Evolutionary conservation across 2,329 filamentous ascomycete genomes (phyloP).

Genomic region (Aureobasidium sp.): DNA sequence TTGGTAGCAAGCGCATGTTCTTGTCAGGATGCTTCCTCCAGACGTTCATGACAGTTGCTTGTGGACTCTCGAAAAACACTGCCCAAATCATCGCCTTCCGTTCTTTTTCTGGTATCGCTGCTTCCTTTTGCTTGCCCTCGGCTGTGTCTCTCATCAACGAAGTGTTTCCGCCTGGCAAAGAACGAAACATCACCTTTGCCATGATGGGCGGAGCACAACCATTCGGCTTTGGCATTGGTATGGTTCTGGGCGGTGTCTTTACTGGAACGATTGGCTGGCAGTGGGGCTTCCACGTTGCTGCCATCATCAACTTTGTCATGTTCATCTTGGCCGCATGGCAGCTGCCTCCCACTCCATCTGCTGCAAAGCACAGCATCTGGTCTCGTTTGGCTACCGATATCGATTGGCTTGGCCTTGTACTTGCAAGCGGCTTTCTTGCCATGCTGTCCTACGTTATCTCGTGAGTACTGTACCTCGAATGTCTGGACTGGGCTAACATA

Average conservation of each 20-base stretch:
- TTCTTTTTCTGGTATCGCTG: conserved; percentile 18
- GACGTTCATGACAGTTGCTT: conserved; percentile 37
- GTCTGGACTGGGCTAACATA: neutral
- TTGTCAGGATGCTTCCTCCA: conserved; percentile 40
- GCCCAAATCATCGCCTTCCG: conserved; percentile 20
- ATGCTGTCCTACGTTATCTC: conserved; percentile 45
- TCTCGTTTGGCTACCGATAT: conserved; percentile 38
- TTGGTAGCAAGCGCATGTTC: conserved; percentile 43
- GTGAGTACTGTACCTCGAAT: conserved; percentile 34
- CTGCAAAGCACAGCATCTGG: conserved; percentile 20
- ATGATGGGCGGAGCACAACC: conserved; percentile 46
- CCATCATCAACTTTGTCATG: conserved; percentile 37
- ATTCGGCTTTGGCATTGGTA: conserved; percentile 46
- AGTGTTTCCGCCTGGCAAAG: conserved; percentile 39
- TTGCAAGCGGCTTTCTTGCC: conserved; percentile 43
- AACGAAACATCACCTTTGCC: conserved; percentile 47
- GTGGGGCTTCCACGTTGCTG: conserved; percentile 44
- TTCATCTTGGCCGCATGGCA: conserved; percentile 26
- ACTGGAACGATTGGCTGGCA: conserved; percentile 46
- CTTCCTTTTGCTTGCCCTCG: conserved; percentile 34
- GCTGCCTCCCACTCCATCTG: neutral
- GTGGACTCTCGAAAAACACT: conserved; percentile 34
- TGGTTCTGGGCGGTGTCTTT: conserved; percentile 46
- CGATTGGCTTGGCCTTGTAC: conserved; percentile 47
- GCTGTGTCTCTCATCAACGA: conserved; percentile 44